phyloP scores from a whole-genome alignment of 2,329 filamentous ascomycete genomes.

The Sclerotinia subarctica region DNA sequence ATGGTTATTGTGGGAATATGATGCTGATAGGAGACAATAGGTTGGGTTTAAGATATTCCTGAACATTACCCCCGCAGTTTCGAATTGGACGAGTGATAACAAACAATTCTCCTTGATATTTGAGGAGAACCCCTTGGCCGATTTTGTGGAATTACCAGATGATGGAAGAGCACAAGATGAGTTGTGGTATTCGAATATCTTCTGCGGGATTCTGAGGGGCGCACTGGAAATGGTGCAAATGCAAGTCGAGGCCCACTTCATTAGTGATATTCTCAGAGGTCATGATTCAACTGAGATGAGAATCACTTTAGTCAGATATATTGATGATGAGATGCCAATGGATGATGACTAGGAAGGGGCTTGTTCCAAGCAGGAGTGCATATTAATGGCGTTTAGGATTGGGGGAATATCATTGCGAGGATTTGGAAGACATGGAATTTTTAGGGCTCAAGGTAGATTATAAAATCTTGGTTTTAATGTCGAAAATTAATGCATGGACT shows the following conservation, averaged over 20 bases:
- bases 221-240: slow-evolving; percentile 99
- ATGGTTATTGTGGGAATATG: not conserved
- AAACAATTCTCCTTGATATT: slow-evolving; percentile 96
- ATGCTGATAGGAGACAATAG: slow-evolving; percentile 44
- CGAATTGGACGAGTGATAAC: slow-evolving; percentile 93
- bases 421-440: slow-evolving; percentile 14
- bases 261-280: slow-evolving; percentile 86
- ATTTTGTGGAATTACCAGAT: slow-evolving; percentile 96
- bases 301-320: slow-evolving; percentile 85
- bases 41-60: slow-evolving; percentile 99
- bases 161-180: slow-evolving; percentile 95
- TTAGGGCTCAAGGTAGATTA: slow-evolving; percentile 12
- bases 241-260: slow-evolving; percentile 96
- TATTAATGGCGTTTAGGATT: slow-evolving; percentile 16
- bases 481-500: not conserved
- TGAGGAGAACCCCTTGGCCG: slow-evolving; percentile 93
- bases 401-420: slow-evolving; percentile 13
- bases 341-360: slow-evolving; percentile 71
- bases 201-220: slow-evolving; percentile 88
- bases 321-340: slow-evolving; percentile 94
- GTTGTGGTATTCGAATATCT: slow-evolving; percentile 96
- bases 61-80: slow-evolving; percentile 89
- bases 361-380: not conserved
- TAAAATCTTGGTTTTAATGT: slow-evolving; percentile 10
- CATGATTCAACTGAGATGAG: slow-evolving; percentile 98